Conservation (phyloP, 345 rosid genomes). For the Eucalyptus leucophloia region DNA sequence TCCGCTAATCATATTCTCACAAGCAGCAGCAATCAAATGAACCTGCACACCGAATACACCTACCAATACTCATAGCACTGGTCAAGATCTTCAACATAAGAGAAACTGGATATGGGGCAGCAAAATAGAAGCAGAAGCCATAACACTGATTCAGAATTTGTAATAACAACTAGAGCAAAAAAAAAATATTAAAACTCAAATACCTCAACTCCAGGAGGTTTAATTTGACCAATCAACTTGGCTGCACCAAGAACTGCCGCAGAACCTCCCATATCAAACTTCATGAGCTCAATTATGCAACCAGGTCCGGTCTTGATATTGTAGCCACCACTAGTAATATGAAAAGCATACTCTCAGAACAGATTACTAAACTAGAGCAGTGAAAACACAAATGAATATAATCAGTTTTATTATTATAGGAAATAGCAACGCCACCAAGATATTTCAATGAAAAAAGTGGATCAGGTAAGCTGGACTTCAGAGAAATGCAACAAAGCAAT, state of each 20-base stretch:
- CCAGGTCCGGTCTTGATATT: slow-evolving; percentile 92
- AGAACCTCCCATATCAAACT: slow-evolving; percentile 91
- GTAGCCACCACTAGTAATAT: slow-evolving; percentile 72
- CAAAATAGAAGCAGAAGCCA: neutral
- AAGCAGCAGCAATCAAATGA: slow-evolving; percentile 88
- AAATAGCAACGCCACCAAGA: neutral
- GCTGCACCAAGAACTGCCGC: slow-evolving; percentile 96
- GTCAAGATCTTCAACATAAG: neutral
- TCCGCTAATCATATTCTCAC: slow-evolving; percentile 99
- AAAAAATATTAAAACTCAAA: neutral
- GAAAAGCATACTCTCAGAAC: neutral
- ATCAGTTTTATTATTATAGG: too few species aligned
- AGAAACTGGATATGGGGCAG: neutral
- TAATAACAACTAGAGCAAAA: neutral
- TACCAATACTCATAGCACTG: neutral
- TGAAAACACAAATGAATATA: neutral
- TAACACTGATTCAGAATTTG: neutral
- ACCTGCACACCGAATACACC: slow-evolving; percentile 25
- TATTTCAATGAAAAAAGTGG: neutral
- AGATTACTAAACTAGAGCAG: neutral
- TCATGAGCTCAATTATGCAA: slow-evolving; percentile 78
- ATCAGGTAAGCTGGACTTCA: neutral
- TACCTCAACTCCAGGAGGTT: slow-evolving; percentile 94
- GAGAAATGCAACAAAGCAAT: neutral
- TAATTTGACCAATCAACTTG: slow-evolving; percentile 79